Conservation (phyloP, 495 filamentous ascomycete genomes). For the Aspergillus wentii region DNA sequence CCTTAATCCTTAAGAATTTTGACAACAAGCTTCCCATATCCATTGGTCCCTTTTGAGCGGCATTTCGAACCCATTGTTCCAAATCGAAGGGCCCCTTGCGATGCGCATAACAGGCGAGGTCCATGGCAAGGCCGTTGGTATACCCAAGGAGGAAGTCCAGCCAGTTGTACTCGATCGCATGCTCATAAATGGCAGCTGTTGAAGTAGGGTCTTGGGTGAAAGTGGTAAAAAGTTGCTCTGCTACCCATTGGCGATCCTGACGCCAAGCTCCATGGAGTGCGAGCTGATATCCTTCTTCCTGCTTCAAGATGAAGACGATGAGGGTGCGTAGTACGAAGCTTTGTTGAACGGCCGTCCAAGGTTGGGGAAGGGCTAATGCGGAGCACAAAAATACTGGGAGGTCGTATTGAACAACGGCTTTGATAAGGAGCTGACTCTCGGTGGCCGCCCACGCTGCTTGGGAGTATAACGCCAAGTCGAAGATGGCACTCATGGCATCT, state of each 20-base stretch:
- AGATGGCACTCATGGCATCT: conserved; percentile 76
- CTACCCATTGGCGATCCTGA: conserved; percentile 78
- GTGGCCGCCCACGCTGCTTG: conserved; percentile 57
- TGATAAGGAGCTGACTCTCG: conserved; percentile 59
- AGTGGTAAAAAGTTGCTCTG: conserved; percentile 67
- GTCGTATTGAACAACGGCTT: conserved; percentile 46
- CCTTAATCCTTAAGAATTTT: conserved; percentile 76
- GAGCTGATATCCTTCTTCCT: conserved; percentile 68
- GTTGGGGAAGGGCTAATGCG: conserved; percentile 62
- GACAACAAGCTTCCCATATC: conserved; percentile 61
- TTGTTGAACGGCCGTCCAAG: conserved; percentile 58
- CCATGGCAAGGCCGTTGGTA: conserved; percentile 76
- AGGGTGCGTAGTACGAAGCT: conserved; percentile 58
- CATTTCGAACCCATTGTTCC: conserved; percentile 71
- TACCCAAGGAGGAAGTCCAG: conserved; percentile 71
- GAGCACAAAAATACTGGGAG: conserved; percentile 70
- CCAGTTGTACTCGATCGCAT: conserved; percentile 73
- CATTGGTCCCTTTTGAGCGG: conserved; percentile 49
- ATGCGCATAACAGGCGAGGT: conserved; percentile 86
- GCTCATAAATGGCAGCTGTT: conserved; percentile 77
- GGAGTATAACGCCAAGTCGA: conserved; percentile 68
- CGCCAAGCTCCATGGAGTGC: conserved; percentile 87
- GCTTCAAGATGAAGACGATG: conserved; percentile 56
- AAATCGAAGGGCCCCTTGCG: conserved; percentile 74
- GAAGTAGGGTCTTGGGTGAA: conserved; percentile 71